Evolutionary conservation across 768 basidiomycete species (phyloP).

Genomic region (Psilocybe tampanensis): DNA sequence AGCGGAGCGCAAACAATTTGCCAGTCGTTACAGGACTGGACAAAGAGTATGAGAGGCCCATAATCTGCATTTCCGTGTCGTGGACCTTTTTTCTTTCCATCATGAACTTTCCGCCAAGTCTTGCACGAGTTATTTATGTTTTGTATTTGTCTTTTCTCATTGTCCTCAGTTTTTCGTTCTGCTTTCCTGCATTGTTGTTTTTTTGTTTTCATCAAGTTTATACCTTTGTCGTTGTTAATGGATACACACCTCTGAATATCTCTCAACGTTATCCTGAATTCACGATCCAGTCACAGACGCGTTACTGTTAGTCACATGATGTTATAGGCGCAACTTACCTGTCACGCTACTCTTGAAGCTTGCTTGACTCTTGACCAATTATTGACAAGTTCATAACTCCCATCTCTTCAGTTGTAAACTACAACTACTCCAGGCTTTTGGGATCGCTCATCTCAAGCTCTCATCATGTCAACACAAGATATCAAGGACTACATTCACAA

Average conservation of each 20-base stretch:
- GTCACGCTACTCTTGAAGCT: too few relatives aligned
- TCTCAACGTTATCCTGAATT: background rate
- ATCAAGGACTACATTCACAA: slow-evolving; percentile 53
- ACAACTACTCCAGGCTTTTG: background rate
- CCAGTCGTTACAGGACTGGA: slow-evolving; percentile 6
- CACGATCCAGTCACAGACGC: slow-evolving; percentile 27
- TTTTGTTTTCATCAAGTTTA: background rate
- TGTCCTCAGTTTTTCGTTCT: slow-evolving; percentile 1
- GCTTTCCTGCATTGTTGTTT: slow-evolving; percentile 5
- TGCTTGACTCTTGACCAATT: background rate
- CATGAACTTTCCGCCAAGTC: too few relatives aligned
- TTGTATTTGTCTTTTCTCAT: background rate
- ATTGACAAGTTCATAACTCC: background rate
- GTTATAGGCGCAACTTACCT: slow-evolving; percentile 4
- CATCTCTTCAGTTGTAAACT: too few relatives aligned
- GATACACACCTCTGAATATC: background rate
- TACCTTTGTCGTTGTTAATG: background rate
- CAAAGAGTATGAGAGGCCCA: slow-evolving; percentile 4
- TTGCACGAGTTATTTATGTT: too few relatives aligned
- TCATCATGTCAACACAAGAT: slow-evolving; percentile 41
- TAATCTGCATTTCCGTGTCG: background rate
- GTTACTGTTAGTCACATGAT: slow-evolving; percentile 15
- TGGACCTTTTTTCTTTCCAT: too few relatives aligned
- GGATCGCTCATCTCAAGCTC: background rate
- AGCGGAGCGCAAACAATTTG: slow-evolving; percentile 28